Conservation (phyloP, 306 rosid species). For the Vigna mungo region DNA sequence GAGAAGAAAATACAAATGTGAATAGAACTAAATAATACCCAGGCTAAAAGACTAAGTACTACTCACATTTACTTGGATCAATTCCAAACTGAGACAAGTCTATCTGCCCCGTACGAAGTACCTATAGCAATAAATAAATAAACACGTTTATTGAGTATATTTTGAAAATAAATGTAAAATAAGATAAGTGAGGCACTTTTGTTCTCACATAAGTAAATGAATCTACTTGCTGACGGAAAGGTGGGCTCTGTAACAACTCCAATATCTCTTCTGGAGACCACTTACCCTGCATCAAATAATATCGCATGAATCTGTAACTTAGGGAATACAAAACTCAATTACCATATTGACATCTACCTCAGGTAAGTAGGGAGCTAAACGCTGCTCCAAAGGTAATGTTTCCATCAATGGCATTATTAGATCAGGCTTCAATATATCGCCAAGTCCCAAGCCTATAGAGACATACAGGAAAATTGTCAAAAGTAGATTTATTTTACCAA, state of each 20-base stretch:
- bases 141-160: background rate
- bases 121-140: slow-evolving; percentile 53
- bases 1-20: slow-evolving; percentile 20
- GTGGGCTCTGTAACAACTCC: slow-evolving; percentile 94
- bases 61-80: slow-evolving; percentile 90
- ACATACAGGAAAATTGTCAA: slow-evolving; percentile 39
- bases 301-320: slow-evolving; percentile 10
- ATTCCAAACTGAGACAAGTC: slow-evolving; percentile 95
- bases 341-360: slow-evolving; percentile 65
- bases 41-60: slow-evolving; percentile 21
- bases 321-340: slow-evolving; percentile 31
- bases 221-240: slow-evolving; percentile 94
- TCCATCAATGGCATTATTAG: slow-evolving; percentile 86
- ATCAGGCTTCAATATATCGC: slow-evolving; percentile 90
- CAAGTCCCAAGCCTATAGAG: slow-evolving; percentile 78
- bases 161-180: slow-evolving; percentile 23
- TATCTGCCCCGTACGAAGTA: slow-evolving; percentile 91
- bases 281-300: slow-evolving; percentile 67
- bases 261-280: slow-evolving; percentile 86
- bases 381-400: slow-evolving; percentile 76
- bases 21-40: slow-evolving; percentile 1
- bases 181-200: slow-evolving; percentile 14
- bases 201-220: slow-evolving; percentile 87
- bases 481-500: background rate
- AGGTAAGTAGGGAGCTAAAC: slow-evolving; percentile 78